phyloP scores from a whole-genome alignment of 805 yeast species.

The Lipomyces kockii region DNA sequence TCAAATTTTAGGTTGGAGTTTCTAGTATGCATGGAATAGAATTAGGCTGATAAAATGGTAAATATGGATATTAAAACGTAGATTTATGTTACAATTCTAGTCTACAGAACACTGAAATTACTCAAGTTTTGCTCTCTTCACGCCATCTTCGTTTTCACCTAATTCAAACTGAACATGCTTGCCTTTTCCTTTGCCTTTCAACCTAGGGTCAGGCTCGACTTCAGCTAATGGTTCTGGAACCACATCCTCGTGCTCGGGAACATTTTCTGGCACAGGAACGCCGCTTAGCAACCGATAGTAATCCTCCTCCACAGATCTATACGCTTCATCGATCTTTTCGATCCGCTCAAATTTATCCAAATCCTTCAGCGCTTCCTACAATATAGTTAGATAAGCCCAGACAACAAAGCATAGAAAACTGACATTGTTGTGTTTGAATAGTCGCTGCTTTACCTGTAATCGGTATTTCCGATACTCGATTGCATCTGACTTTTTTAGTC shows the following conservation, averaged over 20 bases:
- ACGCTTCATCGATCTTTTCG: slow-evolving; percentile 78
- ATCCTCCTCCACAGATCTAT: slow-evolving; percentile 68
- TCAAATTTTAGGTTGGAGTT: background rate
- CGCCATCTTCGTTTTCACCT: background rate
- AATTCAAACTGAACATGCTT: slow-evolving; percentile 1
- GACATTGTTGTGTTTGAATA: slow-evolving; percentile 70
- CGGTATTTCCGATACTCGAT: slow-evolving; percentile 48
- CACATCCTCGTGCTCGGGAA: background rate
- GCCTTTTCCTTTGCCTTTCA: slow-evolving; percentile 2
- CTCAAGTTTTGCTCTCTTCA: background rate
- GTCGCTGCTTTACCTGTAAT: slow-evolving; percentile 69
- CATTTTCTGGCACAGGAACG: slow-evolving; percentile 14
- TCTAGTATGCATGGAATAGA: background rate
- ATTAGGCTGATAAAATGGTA: background rate
- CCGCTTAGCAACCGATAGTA: slow-evolving; percentile 60
- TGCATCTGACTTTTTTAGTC: slow-evolving; percentile 35
- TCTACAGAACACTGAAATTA: background rate
- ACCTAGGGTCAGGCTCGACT: background rate
- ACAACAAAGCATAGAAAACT: background rate
- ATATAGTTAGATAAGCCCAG: background rate
- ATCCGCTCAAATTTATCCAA: slow-evolving; percentile 65
- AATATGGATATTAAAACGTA: too few species aligned
- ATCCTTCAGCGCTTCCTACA: slow-evolving; percentile 67
- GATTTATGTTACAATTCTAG: background rate
- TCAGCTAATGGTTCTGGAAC: background rate